Percentiles rank a stretch among this genome's conserved stretches.
phyloP scores from a whole-genome alignment of 345 rosid genomes.

The Linum lewisii region DNA sequence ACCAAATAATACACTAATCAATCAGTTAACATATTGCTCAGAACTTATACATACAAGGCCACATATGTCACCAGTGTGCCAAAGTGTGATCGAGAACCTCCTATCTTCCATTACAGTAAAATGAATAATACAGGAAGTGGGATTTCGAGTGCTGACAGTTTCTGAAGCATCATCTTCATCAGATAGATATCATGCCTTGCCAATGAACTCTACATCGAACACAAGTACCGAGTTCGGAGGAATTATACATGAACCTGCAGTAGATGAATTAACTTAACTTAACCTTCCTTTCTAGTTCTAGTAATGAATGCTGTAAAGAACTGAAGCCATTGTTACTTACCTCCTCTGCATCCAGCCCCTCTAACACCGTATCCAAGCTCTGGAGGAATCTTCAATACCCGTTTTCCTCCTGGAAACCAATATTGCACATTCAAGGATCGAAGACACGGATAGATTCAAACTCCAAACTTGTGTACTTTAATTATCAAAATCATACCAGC shows the following conservation, averaged over 20 bases:
- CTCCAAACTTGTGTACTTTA: too few relatives aligned
- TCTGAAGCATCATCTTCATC: neutral
- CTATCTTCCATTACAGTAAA: too few relatives aligned
- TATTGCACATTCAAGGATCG: neutral
- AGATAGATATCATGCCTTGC: slow-evolving; percentile 40
- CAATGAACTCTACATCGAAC: slow-evolving; percentile 75
- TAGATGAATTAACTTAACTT: too few relatives aligned
- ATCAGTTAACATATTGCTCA: neutral
- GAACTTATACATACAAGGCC: neutral
- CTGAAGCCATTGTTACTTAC: too few relatives aligned
- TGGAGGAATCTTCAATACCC: slow-evolving; percentile 61
- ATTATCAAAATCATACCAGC: slow-evolving; percentile 43
- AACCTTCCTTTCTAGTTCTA: too few relatives aligned
- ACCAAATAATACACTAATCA: neutral
- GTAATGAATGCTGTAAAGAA: too few relatives aligned
- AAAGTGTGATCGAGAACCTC: neutral
- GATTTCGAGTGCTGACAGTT: neutral
- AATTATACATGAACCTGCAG: slow-evolving; percentile 77
- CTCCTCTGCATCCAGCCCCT: slow-evolving; percentile 95
- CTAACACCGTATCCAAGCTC: slow-evolving; percentile 76
- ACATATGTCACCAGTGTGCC: neutral
- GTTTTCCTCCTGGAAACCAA: slow-evolving; percentile 50
- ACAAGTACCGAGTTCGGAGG: slow-evolving; percentile 81
- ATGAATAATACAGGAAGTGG: too few relatives aligned
- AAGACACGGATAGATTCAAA: too few relatives aligned